Conservation (phyloP, 192 early-diverging fungal genomes). For the Martensiomyces pterosporus region DNA sequence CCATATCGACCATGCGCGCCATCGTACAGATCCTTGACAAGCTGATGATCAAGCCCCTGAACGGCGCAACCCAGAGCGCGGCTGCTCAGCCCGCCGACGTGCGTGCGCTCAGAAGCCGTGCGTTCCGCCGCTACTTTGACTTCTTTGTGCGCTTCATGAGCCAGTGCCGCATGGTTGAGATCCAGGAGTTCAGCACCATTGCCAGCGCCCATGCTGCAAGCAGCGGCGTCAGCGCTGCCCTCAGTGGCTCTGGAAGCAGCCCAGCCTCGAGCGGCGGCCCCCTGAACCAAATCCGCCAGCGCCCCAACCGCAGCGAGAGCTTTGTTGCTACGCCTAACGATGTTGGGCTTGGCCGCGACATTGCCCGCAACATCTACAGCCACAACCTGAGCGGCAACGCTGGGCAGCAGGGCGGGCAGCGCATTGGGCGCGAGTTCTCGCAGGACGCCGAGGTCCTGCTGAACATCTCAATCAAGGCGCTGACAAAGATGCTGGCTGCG, state of each 20-base stretch:
- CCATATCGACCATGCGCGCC: conserved; percentile 39
- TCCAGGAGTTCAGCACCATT: conserved; percentile 52
- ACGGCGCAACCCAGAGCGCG: conserved; percentile 4
- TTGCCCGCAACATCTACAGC: conserved; percentile 51
- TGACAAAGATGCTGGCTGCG: conserved; percentile 85
- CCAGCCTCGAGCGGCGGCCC: neutral
- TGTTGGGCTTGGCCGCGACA: conserved; percentile 46
- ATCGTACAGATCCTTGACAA: conserved; percentile 47
- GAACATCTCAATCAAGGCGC: conserved; percentile 63
- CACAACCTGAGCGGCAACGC: too few species aligned
- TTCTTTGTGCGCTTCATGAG: conserved; percentile 55
- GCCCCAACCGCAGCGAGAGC: conserved; percentile 42
- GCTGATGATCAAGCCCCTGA: conserved; percentile 48
- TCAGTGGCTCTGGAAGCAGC: conserved; percentile 2
- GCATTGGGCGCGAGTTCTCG: conserved; percentile 46
- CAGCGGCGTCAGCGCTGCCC: conserved; percentile 18
- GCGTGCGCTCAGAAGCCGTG: conserved; percentile 39
- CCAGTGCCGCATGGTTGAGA: conserved; percentile 53
- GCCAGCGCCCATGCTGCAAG: conserved; percentile 46
- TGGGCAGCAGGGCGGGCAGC: conserved; percentile 8
- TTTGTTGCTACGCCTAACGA: conserved; percentile 40
- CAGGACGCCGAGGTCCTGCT: conserved; percentile 47
- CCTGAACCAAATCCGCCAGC: conserved; percentile 11
- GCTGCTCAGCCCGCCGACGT: conserved; percentile 36
- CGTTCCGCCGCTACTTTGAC: conserved; percentile 51